Evolutionary conservation across 2,329 filamentous ascomycete species (phyloP), one percentile per base, ranked within the genome.

Genomic region (Arthrocladium fulminans): DNA sequence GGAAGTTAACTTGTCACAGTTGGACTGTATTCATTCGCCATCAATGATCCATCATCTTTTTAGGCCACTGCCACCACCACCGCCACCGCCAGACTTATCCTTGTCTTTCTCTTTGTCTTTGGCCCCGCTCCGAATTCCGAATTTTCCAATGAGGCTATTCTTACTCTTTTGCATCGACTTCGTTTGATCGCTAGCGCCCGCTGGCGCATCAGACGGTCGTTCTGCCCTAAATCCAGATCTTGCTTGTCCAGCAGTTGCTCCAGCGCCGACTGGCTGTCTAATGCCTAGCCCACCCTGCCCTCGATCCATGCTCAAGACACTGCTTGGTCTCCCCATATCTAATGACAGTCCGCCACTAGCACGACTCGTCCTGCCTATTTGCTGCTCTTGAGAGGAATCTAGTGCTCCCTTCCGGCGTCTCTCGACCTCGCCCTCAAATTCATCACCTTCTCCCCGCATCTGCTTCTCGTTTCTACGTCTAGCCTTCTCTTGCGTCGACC

Each of bases 401-500:
- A 51, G 45, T 39, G 39, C n/a, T 32, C 27, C 19, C 2, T 6
- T 23, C 9, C 13, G n/a, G n/a, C 20, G 13, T 27, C 39, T 24
- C 45, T 42, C 20, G 29, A 27, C 40, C 13, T 45, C 47, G 27
- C 32, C 48, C 5, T 47, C 44, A 29, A 38, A 38, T 7, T 55
- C 55, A 24, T 48, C 49, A 15, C 51, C 52, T 7, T 39, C 45
- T 15, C 57, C 55, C 9, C 57, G 46, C 15, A 59, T 42, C 3
- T 55, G 47, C 12, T 51, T 46, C 47, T 57, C 52, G 40, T 56
- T 56, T 7, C 57, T 49, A 9, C 57, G 49, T 47, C 88, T 78
- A 4, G 89, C 85, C 51, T 80, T 81, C 57, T 98, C 92, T 62
- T 98, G 92, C 1, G 94, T 90, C 45, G 76, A 80, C 57, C 86